These are phyloP conservation scores for Auriscalpium orientale DNA, from an alignment of 768 basidiomycete species.

Conservation along the genomic window DNA sequence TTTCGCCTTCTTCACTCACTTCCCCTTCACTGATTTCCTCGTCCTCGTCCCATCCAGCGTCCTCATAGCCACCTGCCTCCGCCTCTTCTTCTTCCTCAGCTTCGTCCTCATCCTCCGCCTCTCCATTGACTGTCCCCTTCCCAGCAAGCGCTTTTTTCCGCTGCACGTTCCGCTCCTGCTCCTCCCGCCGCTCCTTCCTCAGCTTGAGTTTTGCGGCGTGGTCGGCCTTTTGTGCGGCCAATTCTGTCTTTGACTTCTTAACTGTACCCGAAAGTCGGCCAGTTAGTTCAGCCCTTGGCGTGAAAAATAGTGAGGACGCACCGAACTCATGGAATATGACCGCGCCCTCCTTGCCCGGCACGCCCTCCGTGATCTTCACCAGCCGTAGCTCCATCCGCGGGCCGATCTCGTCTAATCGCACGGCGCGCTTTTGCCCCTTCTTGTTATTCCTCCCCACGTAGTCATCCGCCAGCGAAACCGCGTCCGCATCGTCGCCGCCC, in stretches of 20 bases:
- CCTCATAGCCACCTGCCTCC: constrained; percentile 26
- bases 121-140: constrained; percentile 26
- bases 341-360: constrained; percentile 87
- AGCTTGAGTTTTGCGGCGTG: constrained; percentile 74
- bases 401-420: constrained; percentile 88
- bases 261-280: constrained; percentile 40
- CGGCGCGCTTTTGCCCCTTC: constrained; percentile 85
- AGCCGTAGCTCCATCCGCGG: constrained; percentile 90
- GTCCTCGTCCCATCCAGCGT: constrained; percentile 46
- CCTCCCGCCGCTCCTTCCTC: constrained; percentile 70
- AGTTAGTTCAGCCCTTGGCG: background rate
- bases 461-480: constrained; percentile 81
- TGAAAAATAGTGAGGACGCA: constrained; percentile 29
- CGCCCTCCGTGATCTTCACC: constrained; percentile 91
- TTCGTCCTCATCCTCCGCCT: constrained; percentile 28
- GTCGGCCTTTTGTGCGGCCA: constrained; percentile 54
- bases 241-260: constrained; percentile 80
- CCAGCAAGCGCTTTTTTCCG: constrained; percentile 56
- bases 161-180: constrained; percentile 87
- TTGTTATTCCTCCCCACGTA: constrained; percentile 94
- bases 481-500: constrained; percentile 78
- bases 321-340: constrained; percentile 95
- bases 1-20: constrained; percentile 33
- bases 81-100: constrained; percentile 31
- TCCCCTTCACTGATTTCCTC: constrained; percentile 57